A percentile compares a stretch with the other conserved stretches of the same genome.
Evolutionary conservation across 2,329 filamentous ascomycete genomes (phyloP).

Genomic region (Trichoderma atrobrunneum): DNA sequence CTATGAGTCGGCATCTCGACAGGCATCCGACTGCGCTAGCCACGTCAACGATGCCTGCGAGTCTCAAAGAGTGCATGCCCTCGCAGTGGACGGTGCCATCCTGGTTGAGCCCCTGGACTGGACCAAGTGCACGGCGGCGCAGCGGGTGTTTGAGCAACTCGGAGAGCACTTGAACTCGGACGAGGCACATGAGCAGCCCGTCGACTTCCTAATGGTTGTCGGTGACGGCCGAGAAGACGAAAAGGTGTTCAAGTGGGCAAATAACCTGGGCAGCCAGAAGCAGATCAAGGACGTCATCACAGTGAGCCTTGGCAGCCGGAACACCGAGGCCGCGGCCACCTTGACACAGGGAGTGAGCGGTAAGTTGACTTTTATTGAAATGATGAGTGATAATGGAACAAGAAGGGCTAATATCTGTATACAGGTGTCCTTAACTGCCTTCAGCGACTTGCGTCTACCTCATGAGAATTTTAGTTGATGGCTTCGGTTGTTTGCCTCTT

Average conservation of each 20-base stretch:
- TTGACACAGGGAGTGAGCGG: slow-evolving; percentile 90
- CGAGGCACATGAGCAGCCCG: slow-evolving; percentile 38
- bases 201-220: slow-evolving; percentile 85
- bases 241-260: slow-evolving; percentile 92
- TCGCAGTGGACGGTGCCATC: slow-evolving; percentile 75
- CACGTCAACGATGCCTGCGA: slow-evolving; percentile 95
- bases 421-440: slow-evolving; percentile 44
- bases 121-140: slow-evolving; percentile 82
- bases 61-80: slow-evolving; percentile 76
- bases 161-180: slow-evolving; percentile 37
- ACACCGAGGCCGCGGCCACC: slow-evolving; percentile 82
- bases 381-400: neutral
- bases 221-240: slow-evolving; percentile 94
- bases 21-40: slow-evolving; percentile 85
- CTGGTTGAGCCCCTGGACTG: slow-evolving; percentile 82
- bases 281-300: slow-evolving; percentile 71
- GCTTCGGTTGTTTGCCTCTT: neutral
- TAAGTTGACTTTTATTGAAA: slow-evolving; percentile 42
- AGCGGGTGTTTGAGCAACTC: slow-evolving; percentile 65
- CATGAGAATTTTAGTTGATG: slow-evolving; percentile 16
- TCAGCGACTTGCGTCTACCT: slow-evolving; percentile 39
- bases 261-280: slow-evolving; percentile 61
- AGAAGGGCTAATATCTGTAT: slow-evolving; percentile 4
- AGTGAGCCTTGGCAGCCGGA: slow-evolving; percentile 81
- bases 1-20: slow-evolving; percentile 68